Conservation (phyloP, 148 eudicot species). For the Rhododendron simsii region DNA sequence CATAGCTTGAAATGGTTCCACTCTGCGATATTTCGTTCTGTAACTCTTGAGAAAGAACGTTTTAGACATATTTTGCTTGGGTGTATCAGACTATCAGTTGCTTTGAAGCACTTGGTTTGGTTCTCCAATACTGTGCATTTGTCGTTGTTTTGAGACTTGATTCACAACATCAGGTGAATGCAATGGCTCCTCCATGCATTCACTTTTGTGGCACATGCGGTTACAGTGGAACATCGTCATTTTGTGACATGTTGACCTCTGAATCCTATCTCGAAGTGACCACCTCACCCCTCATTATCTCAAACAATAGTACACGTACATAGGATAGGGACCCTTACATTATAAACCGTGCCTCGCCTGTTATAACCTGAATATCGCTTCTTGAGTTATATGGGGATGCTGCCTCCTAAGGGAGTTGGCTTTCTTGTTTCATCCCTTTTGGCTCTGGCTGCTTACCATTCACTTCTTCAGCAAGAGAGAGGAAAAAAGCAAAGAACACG, state of each 20-base stretch:
- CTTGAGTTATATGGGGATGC: background rate
- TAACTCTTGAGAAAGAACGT: background rate
- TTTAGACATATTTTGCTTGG: background rate
- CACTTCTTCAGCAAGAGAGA: background rate
- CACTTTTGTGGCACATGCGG: background rate
- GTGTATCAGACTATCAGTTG: background rate
- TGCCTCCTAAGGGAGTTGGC: background rate
- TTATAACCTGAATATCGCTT: background rate
- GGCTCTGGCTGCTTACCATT: background rate
- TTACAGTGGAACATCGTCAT: background rate
- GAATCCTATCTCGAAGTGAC: background rate
- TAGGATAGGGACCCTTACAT: background rate
- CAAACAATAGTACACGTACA: background rate
- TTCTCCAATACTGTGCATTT: background rate
- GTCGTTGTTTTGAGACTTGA: background rate
- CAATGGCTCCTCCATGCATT: background rate
- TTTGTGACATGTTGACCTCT: background rate
- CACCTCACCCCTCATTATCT: background rate
- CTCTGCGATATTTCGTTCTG: background rate
- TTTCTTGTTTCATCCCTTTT: background rate
- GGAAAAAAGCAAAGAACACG: background rate
- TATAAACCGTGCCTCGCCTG: background rate
- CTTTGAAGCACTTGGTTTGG: background rate
- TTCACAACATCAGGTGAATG: background rate
- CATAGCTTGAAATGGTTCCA: background rate